Base-by-base conservation (phyloP, 1,284 basidiomycete genomes). In the Baeospora myosura region DNA sequence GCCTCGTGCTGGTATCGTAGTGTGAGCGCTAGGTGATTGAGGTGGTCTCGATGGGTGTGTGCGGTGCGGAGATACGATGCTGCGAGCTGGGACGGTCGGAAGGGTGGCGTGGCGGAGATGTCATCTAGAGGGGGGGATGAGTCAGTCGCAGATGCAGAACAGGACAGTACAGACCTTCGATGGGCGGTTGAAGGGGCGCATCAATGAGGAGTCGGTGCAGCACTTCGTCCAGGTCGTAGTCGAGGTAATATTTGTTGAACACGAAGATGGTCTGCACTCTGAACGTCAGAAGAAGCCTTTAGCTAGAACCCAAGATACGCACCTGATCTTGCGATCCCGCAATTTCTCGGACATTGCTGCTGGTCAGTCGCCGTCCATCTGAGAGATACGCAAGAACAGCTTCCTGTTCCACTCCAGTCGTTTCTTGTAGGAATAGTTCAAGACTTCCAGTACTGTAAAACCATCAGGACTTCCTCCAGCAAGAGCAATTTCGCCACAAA, bases 211-310 rank as follows among this genome's bases (percentile, higher is more conserved):
- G 67, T 34, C 74, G 69, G 14, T 59, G 65, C 4, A 87, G 59
- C 20, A 84, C 76, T 32, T 81, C 70, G 2, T 80, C 71, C 24
- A 83, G 41, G 41, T 81, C 78, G 36, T 76, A 65, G 46, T 85
- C 82, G 29, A 88, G 68, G 51, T 83, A 84, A 50, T 72, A 66
- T 54, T 85, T 86, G 62, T 88, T 88, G 63, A 85, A 88, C 3
- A 88, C 80, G 53, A 75, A 88, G 47, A 88, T 82, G 6, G 76
- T 72, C 81, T 44, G 3, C 43, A 50, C 24, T 28, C 22, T 41
- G 25, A 45, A 46, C 45, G 21, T 12, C 28, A 24, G 21, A 43
- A 41, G 40, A 41, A 2, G 22, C 43, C 7, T 44, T 42, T 20
- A 44, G 31, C 20, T 17, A 34, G 14, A 8, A 8, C n/a, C n/a